Evolutionary conservation across 441 rosid species (phyloP).

Genomic region (Bruguiera hainesii): DNA sequence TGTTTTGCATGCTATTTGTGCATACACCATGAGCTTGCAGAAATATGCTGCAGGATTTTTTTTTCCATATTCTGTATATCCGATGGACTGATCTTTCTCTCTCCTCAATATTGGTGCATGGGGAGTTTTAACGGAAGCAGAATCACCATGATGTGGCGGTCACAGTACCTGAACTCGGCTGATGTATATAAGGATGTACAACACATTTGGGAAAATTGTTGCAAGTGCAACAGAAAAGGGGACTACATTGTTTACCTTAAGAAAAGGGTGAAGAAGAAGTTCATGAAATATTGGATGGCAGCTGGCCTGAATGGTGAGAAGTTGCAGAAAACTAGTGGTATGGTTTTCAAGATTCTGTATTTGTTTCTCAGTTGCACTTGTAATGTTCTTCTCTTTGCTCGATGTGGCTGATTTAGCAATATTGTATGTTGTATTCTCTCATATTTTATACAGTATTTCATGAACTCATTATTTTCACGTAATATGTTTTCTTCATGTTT

Average conservation of each 20-base stretch:
- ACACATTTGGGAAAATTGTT: constrained; percentile 50
- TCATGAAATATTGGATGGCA: constrained; percentile 49
- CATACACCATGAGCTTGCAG: no score
- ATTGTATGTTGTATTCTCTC: no score
- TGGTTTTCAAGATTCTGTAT: constrained; percentile 10
- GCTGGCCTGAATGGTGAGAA: constrained; percentile 36
- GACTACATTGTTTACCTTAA: constrained; percentile 53
- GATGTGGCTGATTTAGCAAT: neutral
- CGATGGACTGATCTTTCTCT: constrained; percentile 3
- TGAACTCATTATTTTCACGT: no score
- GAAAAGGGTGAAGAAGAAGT: constrained; percentile 58
- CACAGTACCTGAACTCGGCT: constrained; percentile 39
- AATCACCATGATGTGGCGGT: constrained; percentile 42
- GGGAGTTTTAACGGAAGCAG: constrained; percentile 24
- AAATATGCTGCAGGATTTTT: neutral
- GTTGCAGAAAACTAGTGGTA: constrained; percentile 28
- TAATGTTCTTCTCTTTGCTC: neutral
- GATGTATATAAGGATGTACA: constrained; percentile 48
- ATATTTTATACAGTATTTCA: neutral
- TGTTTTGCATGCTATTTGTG: no score
- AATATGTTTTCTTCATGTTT: neutral
- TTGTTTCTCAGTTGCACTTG: neutral
- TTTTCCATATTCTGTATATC: neutral
- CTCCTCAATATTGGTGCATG: neutral
- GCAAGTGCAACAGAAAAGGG: constrained; percentile 46